A percentile compares a stretch with the other conserved stretches of the same genome.
These are phyloP conservation scores for Chrysoporthe austroafricana DNA, from an alignment of 2,329 filamentous ascomycete genomes.

Conservation along the genomic window DNA sequence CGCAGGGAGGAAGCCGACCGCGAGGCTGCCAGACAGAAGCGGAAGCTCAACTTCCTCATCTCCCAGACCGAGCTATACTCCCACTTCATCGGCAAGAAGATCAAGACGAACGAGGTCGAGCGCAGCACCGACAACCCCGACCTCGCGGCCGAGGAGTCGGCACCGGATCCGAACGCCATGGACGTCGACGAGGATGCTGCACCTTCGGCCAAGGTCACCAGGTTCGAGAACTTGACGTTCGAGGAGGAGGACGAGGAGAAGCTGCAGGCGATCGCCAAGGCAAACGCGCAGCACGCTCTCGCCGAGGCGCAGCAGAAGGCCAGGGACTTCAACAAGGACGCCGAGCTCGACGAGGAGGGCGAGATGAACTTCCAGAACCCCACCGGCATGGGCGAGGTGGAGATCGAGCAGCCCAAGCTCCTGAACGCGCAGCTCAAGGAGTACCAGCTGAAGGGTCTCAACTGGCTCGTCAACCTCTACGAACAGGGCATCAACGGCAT, in stretches of 20 bases:
- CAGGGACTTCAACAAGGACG: constrained; percentile 83
- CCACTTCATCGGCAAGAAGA: constrained; percentile 99
- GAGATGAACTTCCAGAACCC: constrained; percentile 99
- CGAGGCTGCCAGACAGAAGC: constrained; percentile 95
- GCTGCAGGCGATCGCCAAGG: constrained; percentile 82
- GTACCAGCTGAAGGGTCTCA: constrained; percentile 98
- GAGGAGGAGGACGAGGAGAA: constrained; percentile 90
- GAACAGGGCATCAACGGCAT: constrained; percentile 99
- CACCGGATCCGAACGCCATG: constrained; percentile 45
- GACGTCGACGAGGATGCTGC: constrained; percentile 57
- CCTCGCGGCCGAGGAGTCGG: constrained; percentile 57
- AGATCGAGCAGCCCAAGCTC: constrained; percentile 92
- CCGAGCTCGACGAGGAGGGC: constrained; percentile 81
- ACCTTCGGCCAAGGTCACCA: constrained; percentile 74
- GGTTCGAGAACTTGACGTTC: constrained; percentile 94
- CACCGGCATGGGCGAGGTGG: constrained; percentile 89
- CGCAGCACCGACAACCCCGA: constrained; percentile 82
- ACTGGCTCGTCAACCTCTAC: constrained; percentile 98
- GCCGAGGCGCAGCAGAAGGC: constrained; percentile 93
- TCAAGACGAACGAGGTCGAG: constrained; percentile 96
- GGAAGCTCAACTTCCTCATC: constrained; percentile 99
- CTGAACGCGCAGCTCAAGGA: constrained; percentile 95
- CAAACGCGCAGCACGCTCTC: constrained; percentile 94
- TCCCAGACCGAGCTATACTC: constrained; percentile 98
- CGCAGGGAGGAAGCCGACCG: constrained; percentile 97